phyloP scores from a whole-genome alignment of 2,329 filamentous ascomycete genomes.

The Paecilomyces dactylethromorphus region DNA sequence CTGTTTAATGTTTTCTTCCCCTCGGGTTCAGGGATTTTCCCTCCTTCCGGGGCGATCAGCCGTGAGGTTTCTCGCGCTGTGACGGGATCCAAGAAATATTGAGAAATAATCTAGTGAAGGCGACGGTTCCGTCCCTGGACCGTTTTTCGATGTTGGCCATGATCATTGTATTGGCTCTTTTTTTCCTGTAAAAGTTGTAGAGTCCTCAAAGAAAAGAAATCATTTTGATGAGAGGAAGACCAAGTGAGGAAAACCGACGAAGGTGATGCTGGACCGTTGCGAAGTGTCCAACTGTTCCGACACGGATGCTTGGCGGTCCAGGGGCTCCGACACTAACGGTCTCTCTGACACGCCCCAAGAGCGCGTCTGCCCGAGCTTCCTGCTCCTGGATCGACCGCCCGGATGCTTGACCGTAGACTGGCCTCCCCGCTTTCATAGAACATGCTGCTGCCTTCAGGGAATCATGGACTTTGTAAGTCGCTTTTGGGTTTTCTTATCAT shows the following conservation, averaged over 20 bases:
- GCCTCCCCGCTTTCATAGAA: neutral
- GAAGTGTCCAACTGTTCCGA: neutral
- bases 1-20: neutral
- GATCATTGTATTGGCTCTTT: neutral
- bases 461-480: constrained; percentile 43
- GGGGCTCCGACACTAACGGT: neutral
- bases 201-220: too few species aligned
- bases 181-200: neutral
- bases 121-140: neutral
- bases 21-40: neutral
- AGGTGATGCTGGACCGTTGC: neutral
- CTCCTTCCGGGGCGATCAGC: neutral
- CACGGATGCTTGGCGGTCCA: neutral
- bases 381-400: neutral
- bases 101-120: neutral
- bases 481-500: neutral
- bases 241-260: too few species aligned
- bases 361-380: neutral
- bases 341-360: neutral
- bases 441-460: constrained; percentile 25
- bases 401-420: neutral
- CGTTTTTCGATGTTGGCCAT: neutral
- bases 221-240: too few species aligned
- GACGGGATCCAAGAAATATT: neutral
- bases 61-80: neutral